Conservation (phyloP, 805 yeast genomes). For the Candida glaebosa region DNA sequence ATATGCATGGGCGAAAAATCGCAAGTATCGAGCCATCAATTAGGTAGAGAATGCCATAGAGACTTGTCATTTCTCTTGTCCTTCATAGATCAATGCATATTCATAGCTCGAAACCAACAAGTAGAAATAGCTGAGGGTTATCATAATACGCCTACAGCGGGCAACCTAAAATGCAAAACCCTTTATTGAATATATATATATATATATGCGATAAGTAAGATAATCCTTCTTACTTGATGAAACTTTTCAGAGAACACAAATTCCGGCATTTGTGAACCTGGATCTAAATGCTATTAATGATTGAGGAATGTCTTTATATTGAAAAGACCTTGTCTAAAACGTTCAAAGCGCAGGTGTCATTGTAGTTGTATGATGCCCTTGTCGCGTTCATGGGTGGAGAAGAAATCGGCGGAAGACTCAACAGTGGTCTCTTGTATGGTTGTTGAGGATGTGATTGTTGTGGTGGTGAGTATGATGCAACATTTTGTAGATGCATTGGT, state of each 20-base stretch:
- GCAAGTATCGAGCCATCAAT: conserved; percentile 18
- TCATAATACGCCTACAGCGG: no score
- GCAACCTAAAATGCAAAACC: neutral
- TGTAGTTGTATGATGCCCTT: neutral
- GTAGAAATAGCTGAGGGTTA: no score
- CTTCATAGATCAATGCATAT: neutral
- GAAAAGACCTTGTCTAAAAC: conserved; percentile 4
- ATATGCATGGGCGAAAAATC: conserved; percentile 72
- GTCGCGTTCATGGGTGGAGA: neutral
- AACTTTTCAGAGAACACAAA: no score
- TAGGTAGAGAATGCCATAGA: no score
- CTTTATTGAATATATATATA: neutral
- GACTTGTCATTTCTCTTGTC: no score
- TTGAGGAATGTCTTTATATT: neutral
- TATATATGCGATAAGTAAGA: neutral
- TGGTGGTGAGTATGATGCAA: neutral
- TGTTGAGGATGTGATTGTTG: neutral
- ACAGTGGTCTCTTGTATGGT: neutral
- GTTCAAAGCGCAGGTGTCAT: conserved; percentile 4
- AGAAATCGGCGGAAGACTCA: neutral
- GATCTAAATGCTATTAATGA: no score
- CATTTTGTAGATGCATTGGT: neutral
- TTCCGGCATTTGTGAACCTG: no score
- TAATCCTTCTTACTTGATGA: no score
- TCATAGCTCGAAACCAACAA: neutral